Base-by-base conservation (phyloP, 1,284 basidiomycete species). In the Tremellales sp. region DNA sequence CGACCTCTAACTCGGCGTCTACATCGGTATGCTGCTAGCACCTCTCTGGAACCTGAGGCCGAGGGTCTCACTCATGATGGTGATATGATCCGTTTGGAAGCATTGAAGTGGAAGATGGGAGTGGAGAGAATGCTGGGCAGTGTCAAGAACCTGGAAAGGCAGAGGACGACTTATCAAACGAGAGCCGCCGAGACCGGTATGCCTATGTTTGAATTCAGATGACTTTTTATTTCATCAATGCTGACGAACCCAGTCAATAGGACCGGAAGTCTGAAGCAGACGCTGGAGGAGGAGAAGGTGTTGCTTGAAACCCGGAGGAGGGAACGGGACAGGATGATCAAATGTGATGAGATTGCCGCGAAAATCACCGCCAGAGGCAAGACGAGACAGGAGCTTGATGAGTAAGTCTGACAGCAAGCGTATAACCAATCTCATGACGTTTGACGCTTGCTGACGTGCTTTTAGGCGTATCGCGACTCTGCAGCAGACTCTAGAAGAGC, bases 291-390 rank as follows among this genome's bases (percentile, higher is more conserved):
- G 39, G 70, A 70, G 48, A 65, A 67, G 50, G 51, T 47, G 19
- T 46, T 61, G 8, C 50, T 72, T 4, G 57, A 42, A 7, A 31
- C 44, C 4, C 57, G 55, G 27, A 54, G 52, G 25, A 52, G 47
- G 23, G 59, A 68, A 50, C 53, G 68, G 17, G 66, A 67, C 33
- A 56, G 64, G 46, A 56, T 58, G 43, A 56, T 67, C 15, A 58
- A 62, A 48, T 72, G 70, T 39, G 67, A 72, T 50, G 64, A 62
- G 40, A 58, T 70, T 5, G 67, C 67, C 1, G 56, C 49, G 45
- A 58, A 53, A 53, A 69, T 72, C 21, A 35, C 44, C 0, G 57
- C 62, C 8, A 49, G 63, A 21, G 59, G 58, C 10, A 65, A 58
- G 52, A 61, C 51, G 3, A 53, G 65, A 37, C 50, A 49, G 11